phyloP scores from a whole-genome alignment of 345 rosid genomes.

The Citrus cavaleriei region DNA sequence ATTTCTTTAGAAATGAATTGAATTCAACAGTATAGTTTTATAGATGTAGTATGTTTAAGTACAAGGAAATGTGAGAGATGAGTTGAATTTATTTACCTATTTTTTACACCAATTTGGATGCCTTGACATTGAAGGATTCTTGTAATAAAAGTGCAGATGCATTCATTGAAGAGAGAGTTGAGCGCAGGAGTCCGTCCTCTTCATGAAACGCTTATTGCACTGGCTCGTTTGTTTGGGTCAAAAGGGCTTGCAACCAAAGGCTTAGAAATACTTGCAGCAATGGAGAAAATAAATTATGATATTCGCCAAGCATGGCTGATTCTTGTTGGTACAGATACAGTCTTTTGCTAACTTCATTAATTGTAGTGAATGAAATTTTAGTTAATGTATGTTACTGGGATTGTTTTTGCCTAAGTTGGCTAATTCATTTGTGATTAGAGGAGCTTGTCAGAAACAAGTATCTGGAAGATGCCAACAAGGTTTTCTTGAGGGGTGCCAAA shows the following conservation, averaged over 20 bases:
- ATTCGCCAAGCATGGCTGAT: constrained; percentile 85
- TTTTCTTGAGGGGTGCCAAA: constrained; percentile 82
- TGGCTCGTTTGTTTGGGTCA: constrained; percentile 67
- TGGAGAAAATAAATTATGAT: constrained; percentile 78
- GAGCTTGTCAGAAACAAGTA: constrained; percentile 68
- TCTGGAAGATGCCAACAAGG: constrained; percentile 82
- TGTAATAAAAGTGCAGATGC: constrained; percentile 56
- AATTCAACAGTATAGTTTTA: neutral
- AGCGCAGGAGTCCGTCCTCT: constrained; percentile 77
- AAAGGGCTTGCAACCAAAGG: constrained; percentile 71
- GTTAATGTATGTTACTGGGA: neutral
- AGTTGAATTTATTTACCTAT: neutral
- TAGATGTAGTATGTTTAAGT: neutral
- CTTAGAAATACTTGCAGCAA: constrained; percentile 71
- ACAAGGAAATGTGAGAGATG: neutral
- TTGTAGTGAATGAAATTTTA: neutral
- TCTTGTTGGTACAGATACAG: constrained; percentile 64
- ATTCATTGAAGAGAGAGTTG: constrained; percentile 78
- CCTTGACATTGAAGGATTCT: neutral
- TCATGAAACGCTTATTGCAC: constrained; percentile 73
- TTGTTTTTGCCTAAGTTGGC: constrained; percentile 7
- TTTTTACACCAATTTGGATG: neutral
- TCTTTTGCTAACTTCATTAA: constrained; percentile 6
- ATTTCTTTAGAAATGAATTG: neutral
- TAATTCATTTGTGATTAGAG: constrained; percentile 39